A percentile compares a stretch with the other conserved stretches of the same genome.
Evolutionary conservation across 129 eudicot genomes (phyloP).

Genomic region (carrot (Daucus carota)): DNA sequence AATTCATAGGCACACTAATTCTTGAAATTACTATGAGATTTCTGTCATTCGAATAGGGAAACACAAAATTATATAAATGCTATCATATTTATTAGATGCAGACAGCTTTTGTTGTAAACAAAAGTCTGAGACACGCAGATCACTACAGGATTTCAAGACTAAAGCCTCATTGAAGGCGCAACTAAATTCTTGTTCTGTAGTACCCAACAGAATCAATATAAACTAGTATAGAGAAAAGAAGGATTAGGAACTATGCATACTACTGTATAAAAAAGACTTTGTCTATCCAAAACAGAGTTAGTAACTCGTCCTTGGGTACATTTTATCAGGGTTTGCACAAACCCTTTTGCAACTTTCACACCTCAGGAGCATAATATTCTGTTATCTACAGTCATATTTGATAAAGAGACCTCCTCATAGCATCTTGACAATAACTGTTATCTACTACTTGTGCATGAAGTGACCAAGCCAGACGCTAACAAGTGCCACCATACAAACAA

Average conservation of each 20-base stretch:
- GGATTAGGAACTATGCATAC: neutral
- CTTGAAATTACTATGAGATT: no score
- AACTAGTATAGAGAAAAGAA: neutral
- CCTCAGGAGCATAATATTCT: neutral
- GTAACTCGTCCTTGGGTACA: neutral
- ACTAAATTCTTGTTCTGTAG: neutral
- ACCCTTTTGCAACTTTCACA: neutral
- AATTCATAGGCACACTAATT: no score
- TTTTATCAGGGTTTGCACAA: neutral
- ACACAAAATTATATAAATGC: no score
- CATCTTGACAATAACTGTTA: neutral
- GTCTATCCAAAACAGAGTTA: neutral
- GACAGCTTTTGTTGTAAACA: no score
- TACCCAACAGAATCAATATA: neutral
- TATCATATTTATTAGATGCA: no score
- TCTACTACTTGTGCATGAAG: constrained; percentile 2
- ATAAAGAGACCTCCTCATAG: neutral
- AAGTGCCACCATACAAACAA: constrained; percentile 50
- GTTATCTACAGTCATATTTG: constrained; percentile 4
- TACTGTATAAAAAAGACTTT: neutral
- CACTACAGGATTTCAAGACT: no score
- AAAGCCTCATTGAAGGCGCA: neutral
- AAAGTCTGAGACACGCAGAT: no score
- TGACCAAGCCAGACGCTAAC: constrained; percentile 41
- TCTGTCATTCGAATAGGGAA: no score